A percentile compares a stretch with the other conserved stretches of the same genome.
Evolutionary conservation across 2,329 filamentous ascomycete genomes (phyloP).

Genomic region (Calonectria ilicicola): DNA sequence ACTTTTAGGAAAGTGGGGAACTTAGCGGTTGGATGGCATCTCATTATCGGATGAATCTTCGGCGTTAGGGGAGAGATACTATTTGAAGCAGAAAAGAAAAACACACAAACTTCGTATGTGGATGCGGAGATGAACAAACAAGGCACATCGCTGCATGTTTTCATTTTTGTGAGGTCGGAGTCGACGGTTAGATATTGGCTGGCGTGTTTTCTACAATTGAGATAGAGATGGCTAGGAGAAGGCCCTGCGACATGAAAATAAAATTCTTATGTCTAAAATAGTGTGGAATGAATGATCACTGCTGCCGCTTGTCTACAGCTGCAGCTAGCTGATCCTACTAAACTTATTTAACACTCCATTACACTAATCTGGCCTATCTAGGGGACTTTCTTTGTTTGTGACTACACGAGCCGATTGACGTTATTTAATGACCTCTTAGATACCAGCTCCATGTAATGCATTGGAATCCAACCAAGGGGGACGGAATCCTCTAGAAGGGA

Average conservation of each 20-base stretch:
- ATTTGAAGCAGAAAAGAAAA: constrained; percentile 30
- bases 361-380: too few species aligned
- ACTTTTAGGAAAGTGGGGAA: constrained; percentile 41
- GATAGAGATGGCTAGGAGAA: constrained; percentile 33
- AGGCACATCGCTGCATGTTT: constrained; percentile 27
- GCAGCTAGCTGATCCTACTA: too few species aligned
- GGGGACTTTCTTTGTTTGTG: too few species aligned
- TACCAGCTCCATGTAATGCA: too few species aligned
- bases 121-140: constrained; percentile 10
- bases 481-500: too few species aligned
- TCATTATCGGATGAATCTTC: constrained; percentile 35
- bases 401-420: too few species aligned
- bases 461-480: too few species aligned
- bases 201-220: constrained; percentile 31
- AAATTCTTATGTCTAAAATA: constrained; percentile 3
- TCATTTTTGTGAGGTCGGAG: constrained; percentile 35
- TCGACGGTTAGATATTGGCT: constrained; percentile 41
- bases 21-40: constrained; percentile 44
- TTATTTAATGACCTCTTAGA: too few species aligned
- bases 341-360: too few species aligned
- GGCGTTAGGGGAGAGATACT: constrained; percentile 40
- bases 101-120: constrained; percentile 12
- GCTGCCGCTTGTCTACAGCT: too few species aligned
- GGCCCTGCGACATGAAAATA: constrained; percentile 25
- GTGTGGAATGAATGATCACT: not conserved